phyloP scores from a whole-genome alignment of 306 rosid genomes.

The Acmispon strigosus region DNA sequence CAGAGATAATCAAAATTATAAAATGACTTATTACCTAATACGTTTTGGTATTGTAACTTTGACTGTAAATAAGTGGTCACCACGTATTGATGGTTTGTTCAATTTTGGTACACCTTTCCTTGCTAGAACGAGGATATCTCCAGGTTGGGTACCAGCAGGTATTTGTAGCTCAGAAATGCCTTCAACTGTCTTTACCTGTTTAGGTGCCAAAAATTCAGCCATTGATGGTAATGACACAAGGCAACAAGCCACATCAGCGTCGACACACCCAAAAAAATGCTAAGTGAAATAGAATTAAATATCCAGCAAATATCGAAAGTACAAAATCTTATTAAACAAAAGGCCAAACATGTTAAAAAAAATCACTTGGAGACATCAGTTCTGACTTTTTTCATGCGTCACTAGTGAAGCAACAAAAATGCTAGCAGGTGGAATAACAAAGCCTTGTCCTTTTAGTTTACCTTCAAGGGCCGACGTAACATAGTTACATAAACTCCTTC shows the following conservation, averaged over 20 bases:
- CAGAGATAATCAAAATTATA: slow-evolving; percentile 5
- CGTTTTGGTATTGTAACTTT: slow-evolving; percentile 88
- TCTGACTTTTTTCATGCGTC: not conserved
- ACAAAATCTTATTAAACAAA: not conserved
- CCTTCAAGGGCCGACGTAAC: not conserved
- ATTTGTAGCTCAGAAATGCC: slow-evolving; percentile 68
- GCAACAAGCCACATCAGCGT: not conserved
- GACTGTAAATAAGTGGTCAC: slow-evolving; percentile 85
- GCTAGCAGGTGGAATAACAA: slow-evolving; percentile 7
- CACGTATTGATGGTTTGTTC: slow-evolving; percentile 85
- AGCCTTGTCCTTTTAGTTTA: not conserved
- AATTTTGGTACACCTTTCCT: slow-evolving; percentile 91
- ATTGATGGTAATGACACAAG: slow-evolving; percentile 10
- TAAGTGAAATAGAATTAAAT: not conserved
- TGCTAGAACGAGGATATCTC: slow-evolving; percentile 73
- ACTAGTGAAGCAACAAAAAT: not conserved
- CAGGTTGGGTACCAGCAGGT: slow-evolving; percentile 92
- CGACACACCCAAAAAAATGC: not conserved
- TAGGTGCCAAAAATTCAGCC: slow-evolving; percentile 21
- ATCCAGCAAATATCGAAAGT: not conserved
- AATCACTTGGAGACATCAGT: not conserved
- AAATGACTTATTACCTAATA: slow-evolving; percentile 51
- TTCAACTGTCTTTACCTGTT: slow-evolving; percentile 89
- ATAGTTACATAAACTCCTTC: not conserved
- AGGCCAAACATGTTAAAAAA: not conserved